Base-by-base conservation (phyloP, 805 yeast genomes). In the Babjeviella inositovora region DNA sequence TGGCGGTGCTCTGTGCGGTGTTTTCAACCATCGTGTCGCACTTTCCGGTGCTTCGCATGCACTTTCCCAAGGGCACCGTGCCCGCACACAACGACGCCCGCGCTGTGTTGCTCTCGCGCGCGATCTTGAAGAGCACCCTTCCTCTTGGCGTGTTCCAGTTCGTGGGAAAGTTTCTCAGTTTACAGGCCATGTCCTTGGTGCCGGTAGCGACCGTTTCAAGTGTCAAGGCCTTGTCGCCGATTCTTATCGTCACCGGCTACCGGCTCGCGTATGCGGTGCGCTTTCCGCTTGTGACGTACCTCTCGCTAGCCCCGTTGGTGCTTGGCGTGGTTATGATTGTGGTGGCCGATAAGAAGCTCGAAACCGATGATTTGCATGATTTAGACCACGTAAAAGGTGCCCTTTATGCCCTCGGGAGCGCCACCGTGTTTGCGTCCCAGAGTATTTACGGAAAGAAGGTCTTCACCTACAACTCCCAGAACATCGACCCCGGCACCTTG, bases 361-460 rank as follows among this genome's bases (percentile, higher is more conserved):
- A 18, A 15, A 21, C 11, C 10, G 9, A 18, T 11, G 15, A 17
- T 11, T 13, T 23, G 17, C 28, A 24, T 11, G 44, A 47, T 21
- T 23, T 36, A 7, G 30, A 31, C 7, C 62, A 66, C 32, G 43
- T 69, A 20, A 42, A 55, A 29, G 94, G 95, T 5, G 47, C 80
- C n/a, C 15, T 62, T 2, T 74, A 62, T 38, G 87, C 93, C 8
- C 47, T 73, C 7, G 28, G 68, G 15, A 69, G 90, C 4, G 63
- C 85, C 23, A 42, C 76, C 6, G 67, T 81, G 11, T 82, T 84
- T 52, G 93, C 87, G 5, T 65, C 71, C 3, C 93, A 82, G 39
- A 82, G 82, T 41, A 77, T 84, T 21, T 82, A 80, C 45, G 84
- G 90, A 18, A 84, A 84, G 47, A 73, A 70, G 32, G 70, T 84